These are phyloP conservation scores for Colletotrichum simmondsii DNA, from an alignment of 2,329 filamentous ascomycete species.

Conservation along the genomic window DNA sequence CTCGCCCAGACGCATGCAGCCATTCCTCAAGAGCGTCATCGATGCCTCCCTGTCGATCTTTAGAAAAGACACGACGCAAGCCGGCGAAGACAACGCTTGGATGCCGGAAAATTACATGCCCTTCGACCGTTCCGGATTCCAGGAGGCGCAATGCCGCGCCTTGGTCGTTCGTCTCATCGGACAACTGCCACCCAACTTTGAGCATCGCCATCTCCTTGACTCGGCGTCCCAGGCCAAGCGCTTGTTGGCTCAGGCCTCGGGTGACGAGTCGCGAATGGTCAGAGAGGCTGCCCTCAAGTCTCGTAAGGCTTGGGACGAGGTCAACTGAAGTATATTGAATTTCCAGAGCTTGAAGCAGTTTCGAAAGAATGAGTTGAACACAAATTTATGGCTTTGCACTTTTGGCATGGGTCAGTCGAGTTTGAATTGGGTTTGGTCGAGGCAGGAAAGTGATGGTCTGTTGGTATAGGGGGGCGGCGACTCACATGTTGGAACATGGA, in stretches of 20 bases:
- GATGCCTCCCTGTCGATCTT: conserved; percentile 54
- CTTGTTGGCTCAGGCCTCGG: conserved; percentile 61
- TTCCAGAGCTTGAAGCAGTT: not conserved
- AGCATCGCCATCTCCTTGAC: conserved; percentile 57
- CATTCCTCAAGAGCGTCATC: conserved; percentile 61
- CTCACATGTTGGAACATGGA: not conserved
- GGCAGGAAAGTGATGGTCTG: not conserved
- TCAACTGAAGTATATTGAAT: conserved; percentile 38
- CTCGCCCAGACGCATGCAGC: conserved; percentile 56
- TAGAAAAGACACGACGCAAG: not conserved
- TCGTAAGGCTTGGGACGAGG: conserved; percentile 58
- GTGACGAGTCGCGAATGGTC: conserved; percentile 64
- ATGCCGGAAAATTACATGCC: conserved; percentile 41
- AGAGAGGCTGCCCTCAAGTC: conserved; percentile 61
- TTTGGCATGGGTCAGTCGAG: not conserved
- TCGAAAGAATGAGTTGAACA: not conserved
- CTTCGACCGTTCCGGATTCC: conserved; percentile 18
- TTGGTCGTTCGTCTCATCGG: conserved; percentile 59
- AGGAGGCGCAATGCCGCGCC: conserved; percentile 51
- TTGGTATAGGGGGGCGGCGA: not conserved
- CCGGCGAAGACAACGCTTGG: conserved; percentile 42
- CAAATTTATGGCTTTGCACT: not conserved
- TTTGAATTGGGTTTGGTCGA: not conserved
- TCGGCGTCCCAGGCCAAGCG: conserved; percentile 56
- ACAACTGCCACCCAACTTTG: conserved; percentile 59